Base-by-base conservation (phyloP, 495 filamentous ascomycete species). In the Tuber brumale region DNA sequence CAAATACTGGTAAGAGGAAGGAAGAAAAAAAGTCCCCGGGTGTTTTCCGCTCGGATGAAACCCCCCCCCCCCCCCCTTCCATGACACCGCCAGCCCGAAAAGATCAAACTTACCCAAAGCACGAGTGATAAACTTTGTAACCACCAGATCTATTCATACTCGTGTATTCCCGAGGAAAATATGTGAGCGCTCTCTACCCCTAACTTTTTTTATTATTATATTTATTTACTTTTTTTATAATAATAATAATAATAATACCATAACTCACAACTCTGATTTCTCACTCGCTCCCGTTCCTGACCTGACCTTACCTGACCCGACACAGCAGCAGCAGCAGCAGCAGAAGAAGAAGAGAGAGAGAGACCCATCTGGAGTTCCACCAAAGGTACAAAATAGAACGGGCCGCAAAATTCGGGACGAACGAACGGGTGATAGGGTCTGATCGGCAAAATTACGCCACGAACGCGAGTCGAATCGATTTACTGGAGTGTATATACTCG, bases 351-450 rank as follows among this genome's bases (percentile, higher is more conserved):
- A 75, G 37, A 66, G 72, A 77, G 8, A 42, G 41, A 42, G 9
- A 39, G 74, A 70, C 6, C 37, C 46, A 78, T 51, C 61, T 76
- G 78, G 78, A 79, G 78, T 79, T 42, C 44, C 72, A 79, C 78
- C 78, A 79, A 80, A 80, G 75, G 76, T 79, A 76, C 76, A 80
- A 79, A 42, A 42, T 8, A 7, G 41, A 45, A 45, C 78, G 76
- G 78, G 78, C 78, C 78, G 78, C 73, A 76, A 79, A 80, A 80
- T 31, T 80, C 78, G 76, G 77, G 75, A 79, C 71, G 70, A 79
- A 79, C 77, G 77, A 75, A 79, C 78, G 78, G 78, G 78, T 72
- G 78, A 75, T 46, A 70, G 78, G 76, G 76, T 79, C 76, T 80
- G 78, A 80, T 80, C 76, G 77, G 70, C 78, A 27, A 57, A 14